Evolutionary conservation across 164 flowering plant genomes (phyloP).

Genomic region (Vitis rotundifolia): DNA sequence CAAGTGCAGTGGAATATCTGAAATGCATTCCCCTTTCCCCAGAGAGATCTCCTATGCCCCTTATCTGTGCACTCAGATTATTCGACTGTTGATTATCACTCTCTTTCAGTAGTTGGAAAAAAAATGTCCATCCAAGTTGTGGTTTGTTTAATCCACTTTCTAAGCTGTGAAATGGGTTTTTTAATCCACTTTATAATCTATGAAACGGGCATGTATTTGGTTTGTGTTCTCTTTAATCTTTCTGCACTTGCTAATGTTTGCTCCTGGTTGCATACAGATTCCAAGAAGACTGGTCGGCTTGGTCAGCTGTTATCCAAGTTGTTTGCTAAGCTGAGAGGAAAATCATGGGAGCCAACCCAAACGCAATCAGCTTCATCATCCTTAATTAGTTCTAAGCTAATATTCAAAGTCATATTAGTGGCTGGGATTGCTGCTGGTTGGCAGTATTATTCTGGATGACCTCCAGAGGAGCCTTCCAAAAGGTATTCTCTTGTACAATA

Average conservation of each 20-base stretch:
- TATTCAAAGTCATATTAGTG: slow-evolving; percentile 58
- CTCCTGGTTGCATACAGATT: slow-evolving; percentile 41
- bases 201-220: too few relatives aligned
- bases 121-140: too few relatives aligned
- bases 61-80: too few relatives aligned
- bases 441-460: slow-evolving; percentile 63
- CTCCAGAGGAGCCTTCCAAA: not conserved
- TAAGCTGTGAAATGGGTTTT: too few relatives aligned
- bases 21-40: too few relatives aligned
- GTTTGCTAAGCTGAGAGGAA: slow-evolving; percentile 59
- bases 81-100: too few relatives aligned
- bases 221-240: not conserved
- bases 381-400: slow-evolving; percentile 33
- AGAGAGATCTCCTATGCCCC: too few relatives aligned
- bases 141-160: too few relatives aligned
- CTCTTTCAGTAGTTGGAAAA: too few relatives aligned
- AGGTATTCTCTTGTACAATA: too few relatives aligned
- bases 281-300: slow-evolving; percentile 35
- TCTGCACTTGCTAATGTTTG: not conserved
- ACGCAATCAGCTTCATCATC: slow-evolving; percentile 37
- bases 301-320: slow-evolving; percentile 50
- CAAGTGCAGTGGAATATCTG: too few relatives aligned
- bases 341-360: slow-evolving; percentile 31
- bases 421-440: slow-evolving; percentile 68
- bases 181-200: too few relatives aligned